phyloP scores from a whole-genome alignment of 169 alveolate species.

The Plasmodium blacklocki region DNA sequence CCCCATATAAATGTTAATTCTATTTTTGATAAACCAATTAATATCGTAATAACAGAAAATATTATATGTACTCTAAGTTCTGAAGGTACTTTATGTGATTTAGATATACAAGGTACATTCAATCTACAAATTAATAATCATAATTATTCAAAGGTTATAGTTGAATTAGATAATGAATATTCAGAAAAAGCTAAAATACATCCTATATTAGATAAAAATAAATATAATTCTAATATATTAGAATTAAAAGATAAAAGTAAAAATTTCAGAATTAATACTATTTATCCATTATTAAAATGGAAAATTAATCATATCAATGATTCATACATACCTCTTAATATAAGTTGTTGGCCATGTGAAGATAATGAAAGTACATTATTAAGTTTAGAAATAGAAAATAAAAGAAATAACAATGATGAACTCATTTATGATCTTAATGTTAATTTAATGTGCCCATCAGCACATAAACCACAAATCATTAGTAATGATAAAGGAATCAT shows the following conservation, averaged over 20 bases:
- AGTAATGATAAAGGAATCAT: constrained; percentile 73
- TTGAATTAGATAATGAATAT: constrained; percentile 72
- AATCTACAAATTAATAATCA: constrained; percentile 72
- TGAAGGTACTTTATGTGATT: constrained; percentile 75
- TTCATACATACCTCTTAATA: constrained; percentile 64
- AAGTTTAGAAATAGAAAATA: constrained; percentile 76
- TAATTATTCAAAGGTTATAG: constrained; percentile 53
- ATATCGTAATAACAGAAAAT: constrained; percentile 43
- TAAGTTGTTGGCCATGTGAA: constrained; percentile 79
- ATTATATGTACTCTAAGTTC: constrained; percentile 70
- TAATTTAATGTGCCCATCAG: constrained; percentile 76
- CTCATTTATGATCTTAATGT: constrained; percentile 68
- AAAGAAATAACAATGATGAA: constrained; percentile 32
- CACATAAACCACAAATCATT: constrained; percentile 65
- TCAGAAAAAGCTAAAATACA: constrained; percentile 73
- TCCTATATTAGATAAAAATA: constrained; percentile 72
- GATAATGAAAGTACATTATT: constrained; percentile 70
- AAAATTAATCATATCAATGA: constrained; percentile 70
- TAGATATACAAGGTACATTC: constrained; percentile 74
- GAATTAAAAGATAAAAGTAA: constrained; percentile 68
- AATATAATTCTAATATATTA: constrained; percentile 59
- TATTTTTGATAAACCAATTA: constrained; percentile 61
- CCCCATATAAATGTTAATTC: constrained; percentile 68
- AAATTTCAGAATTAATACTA: constrained; percentile 49
- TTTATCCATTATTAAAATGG: constrained; percentile 76